Evolutionary conservation across 2,329 filamentous ascomycete genomes (phyloP), one percentile per base, ranked within the genome.

Genomic region (Hypoxylon sp.): DNA sequence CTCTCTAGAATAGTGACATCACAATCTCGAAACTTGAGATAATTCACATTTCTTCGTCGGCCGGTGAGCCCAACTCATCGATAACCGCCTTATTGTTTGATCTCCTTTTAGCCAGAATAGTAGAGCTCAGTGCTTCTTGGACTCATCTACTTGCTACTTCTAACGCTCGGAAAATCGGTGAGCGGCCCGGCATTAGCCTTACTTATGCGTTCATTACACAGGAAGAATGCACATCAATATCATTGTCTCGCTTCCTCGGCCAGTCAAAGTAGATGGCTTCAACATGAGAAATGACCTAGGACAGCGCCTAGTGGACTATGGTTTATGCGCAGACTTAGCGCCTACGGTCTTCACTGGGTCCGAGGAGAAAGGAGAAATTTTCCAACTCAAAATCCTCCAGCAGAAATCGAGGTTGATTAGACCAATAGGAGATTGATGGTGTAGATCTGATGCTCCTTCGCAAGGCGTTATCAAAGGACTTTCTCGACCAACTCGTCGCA

Each of bases 21-120:
- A 51, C 44, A 46, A 44, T 60, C 64, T 68, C 37, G 55, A 33
- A 40, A 25, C 48, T 61, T 46, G 42, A 62, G 60, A 50, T 27
- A 54, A 64, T 64, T 64, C 62, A 46, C 56, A 57, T 48, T 44
- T 59, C 55, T 58, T 27, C 62, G 40, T 54, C 64, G 49, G 50
- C 50, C 64, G 61, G 60, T 42, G 55, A 70, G 44, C 49, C 30
- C 22, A 57, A 54, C 62, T 65, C 56, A 61, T 53, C 25, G 56
- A 62, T 56, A 46, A 64, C 50, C 60, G 60, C 61, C 31, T 31
- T 73, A 66, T 71, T 63, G 77, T 80, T 79, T 81, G 79, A 81
- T 81, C 79, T 74, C 69, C 79, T 71, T 81, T 81, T 81, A 81
- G 79, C 79, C 80, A 81, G 77, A 80, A 79, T 79, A 55, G 68